phyloP scores from a whole-genome alignment of 192 early-diverging fungal species.

The Haplosporangium gracile region DNA sequence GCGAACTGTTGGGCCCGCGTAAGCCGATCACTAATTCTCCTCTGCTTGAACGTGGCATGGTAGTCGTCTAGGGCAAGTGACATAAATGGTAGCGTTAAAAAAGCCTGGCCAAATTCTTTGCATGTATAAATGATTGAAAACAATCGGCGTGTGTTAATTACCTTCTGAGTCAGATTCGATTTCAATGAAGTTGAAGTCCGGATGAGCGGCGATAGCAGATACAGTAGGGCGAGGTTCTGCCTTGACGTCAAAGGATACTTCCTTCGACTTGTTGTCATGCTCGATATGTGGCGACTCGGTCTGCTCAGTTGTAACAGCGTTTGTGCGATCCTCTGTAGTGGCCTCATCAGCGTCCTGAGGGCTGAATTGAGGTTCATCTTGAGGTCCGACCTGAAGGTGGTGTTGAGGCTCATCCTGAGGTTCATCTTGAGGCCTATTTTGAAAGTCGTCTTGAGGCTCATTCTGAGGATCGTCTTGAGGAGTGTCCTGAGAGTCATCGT shows the following conservation, averaged over 20 bases:
- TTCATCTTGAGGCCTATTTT: background rate
- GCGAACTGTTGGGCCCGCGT: background rate
- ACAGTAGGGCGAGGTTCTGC: background rate
- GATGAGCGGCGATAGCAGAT: background rate
- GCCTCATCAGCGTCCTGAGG: background rate
- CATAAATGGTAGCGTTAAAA: background rate
- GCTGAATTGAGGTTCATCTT: too few species aligned
- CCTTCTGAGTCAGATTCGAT: background rate
- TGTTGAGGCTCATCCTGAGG: background rate
- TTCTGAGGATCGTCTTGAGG: background rate
- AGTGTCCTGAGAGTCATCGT: background rate
- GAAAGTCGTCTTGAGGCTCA: background rate
- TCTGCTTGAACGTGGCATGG: background rate
- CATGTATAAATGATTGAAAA: background rate
- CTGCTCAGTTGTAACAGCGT: background rate
- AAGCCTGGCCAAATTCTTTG: background rate
- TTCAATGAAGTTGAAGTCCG: background rate
- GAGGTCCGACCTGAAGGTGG: background rate
- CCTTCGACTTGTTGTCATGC: background rate
- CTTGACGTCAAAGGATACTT: background rate
- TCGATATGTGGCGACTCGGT: background rate
- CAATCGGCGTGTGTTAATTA: background rate
- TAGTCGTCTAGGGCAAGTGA: background rate
- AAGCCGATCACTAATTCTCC: background rate
- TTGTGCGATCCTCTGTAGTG: background rate